These are phyloP conservation scores for Cladosporium sp. DNA, from an alignment of 2,329 filamentous ascomycete genomes.

Conservation along the genomic window DNA sequence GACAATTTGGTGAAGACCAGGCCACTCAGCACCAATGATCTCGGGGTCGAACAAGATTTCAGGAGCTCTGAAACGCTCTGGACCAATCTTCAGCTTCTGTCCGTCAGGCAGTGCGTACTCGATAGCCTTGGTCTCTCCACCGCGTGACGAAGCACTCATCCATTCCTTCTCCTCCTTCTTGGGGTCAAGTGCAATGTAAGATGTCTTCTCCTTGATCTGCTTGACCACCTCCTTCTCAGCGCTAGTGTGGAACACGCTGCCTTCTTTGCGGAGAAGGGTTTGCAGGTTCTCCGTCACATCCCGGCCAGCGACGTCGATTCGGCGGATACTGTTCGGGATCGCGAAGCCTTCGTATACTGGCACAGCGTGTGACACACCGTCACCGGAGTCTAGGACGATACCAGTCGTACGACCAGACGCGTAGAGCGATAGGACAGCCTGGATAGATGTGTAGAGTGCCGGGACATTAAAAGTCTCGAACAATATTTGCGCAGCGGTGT, in stretches of 20 bases:
- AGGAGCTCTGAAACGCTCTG: slow-evolving; percentile 90
- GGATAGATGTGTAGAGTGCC: slow-evolving; percentile 92
- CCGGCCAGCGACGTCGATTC: slow-evolving; percentile 92
- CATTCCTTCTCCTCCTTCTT: slow-evolving; percentile 96
- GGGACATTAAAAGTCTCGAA: slow-evolving; percentile 99
- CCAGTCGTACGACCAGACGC: slow-evolving; percentile 93
- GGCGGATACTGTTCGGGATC: slow-evolving; percentile 88
- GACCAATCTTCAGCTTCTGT: slow-evolving; percentile 87
- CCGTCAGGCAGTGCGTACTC: slow-evolving; percentile 92
- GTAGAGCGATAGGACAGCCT: slow-evolving; percentile 93
- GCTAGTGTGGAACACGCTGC: slow-evolving; percentile 93
- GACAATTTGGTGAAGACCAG: slow-evolving; percentile 94
- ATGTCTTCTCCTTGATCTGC: slow-evolving; percentile 90
- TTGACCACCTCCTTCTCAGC: slow-evolving; percentile 99
- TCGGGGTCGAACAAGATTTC: slow-evolving; percentile 98
- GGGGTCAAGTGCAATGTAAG: slow-evolving; percentile 86
- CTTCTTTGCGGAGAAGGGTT: slow-evolving; percentile 81
- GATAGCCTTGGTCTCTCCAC: slow-evolving; percentile 64
- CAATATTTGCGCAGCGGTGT: slow-evolving; percentile 92
- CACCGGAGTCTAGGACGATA: slow-evolving; percentile 90
- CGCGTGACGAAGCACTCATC: slow-evolving; percentile 65
- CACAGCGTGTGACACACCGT: slow-evolving; percentile 94
- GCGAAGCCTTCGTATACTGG: slow-evolving; percentile 98
- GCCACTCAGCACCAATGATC: slow-evolving; percentile 93
- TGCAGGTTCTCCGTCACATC: slow-evolving; percentile 97